Percentiles rank a stretch among this genome's conserved stretches.
phyloP scores from a whole-genome alignment of 768 basidiomycete genomes.

The Clitopilus passeckerianus region DNA sequence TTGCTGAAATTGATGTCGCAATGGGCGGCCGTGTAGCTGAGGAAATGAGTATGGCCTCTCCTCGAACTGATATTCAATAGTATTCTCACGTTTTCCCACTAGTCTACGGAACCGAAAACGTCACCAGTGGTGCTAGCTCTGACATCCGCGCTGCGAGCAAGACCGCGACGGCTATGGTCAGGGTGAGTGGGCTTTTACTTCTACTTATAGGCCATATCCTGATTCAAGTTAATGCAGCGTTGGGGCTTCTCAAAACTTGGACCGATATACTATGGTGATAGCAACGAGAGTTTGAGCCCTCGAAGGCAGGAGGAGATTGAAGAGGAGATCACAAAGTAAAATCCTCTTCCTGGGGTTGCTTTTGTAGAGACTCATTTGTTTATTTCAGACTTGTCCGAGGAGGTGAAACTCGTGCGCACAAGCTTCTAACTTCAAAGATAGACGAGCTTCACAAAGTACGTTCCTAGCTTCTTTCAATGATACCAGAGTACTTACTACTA shows the following conservation, averaged over 20 bases:
- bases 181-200: slow-evolving; percentile 42
- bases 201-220: not conserved
- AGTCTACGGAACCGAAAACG: slow-evolving; percentile 87
- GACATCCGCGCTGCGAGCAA: slow-evolving; percentile 80
- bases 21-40: slow-evolving; percentile 97
- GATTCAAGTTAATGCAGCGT: slow-evolving; percentile 31
- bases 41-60: slow-evolving; percentile 59
- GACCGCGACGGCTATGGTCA: slow-evolving; percentile 84
- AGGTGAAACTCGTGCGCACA: slow-evolving; percentile 61
- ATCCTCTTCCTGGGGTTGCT: slow-evolving; percentile 7
- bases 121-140: slow-evolving; percentile 89
- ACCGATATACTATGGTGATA: slow-evolving; percentile 76
- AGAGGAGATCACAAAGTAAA: slow-evolving; percentile 77
- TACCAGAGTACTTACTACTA: not conserved
- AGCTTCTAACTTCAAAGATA: slow-evolving; percentile 59
- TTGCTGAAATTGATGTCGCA: slow-evolving; percentile 82
- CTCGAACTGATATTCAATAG: slow-evolving; percentile 13
- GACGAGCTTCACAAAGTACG: slow-evolving; percentile 73
- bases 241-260: slow-evolving; percentile 85
- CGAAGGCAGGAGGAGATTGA: slow-evolving; percentile 83
- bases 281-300: slow-evolving; percentile 66
- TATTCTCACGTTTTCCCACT: slow-evolving; percentile 6
- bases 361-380: slow-evolving; percentile 2
- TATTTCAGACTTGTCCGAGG: slow-evolving; percentile 55
- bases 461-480: slow-evolving; percentile 5